Base-by-base conservation (phyloP, 805 yeast genomes). In the Cyberlindnera euphorbiiphila region DNA sequence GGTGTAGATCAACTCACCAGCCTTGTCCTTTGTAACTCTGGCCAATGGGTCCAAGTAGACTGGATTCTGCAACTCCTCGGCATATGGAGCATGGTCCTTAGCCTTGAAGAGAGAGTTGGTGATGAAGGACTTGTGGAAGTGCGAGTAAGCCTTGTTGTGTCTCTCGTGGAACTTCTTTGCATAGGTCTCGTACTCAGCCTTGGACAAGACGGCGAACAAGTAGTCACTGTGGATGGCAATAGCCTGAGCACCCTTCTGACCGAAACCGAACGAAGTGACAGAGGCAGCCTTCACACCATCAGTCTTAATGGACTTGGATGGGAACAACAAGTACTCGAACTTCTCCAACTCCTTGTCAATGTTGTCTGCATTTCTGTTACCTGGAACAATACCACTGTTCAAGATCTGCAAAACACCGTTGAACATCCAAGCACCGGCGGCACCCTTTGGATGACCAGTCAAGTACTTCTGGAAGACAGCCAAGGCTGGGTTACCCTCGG, bases 341-440 rank as follows among this genome's bases (percentile, higher is more conserved):
- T 86, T 76, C 68, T 87, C 87, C 61, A 93, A 72, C 16, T 72
- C 60, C 57, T 78, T 72, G 67, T 93, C 99, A 54, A 93, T 78
- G 61, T 93, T 93, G 66, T 93, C 99, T 49, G 98, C 98, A 59
- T 93, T 94, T 68, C 97, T 80, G 76, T 93, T 93, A 65, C 99
- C 99, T 53, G 98, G 98, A 53, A 93, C 95, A 56, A 89, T 59
- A 66, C 98, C 98, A 56, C 85, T 65, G 70, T 86, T 84, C 63
- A 93, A 72, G 52, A 89, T 81, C 72, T 93, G 99, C 52, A 93
- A 70, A 41, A 87, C 96, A 68, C 99, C 99, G 66, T 93, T 94
- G 76, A 93, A 70, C 98, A 93, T 93, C 98, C 98, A 93, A 42
- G 99, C 98, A 76, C 97, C 99, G 41, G 99, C 99, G 56, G 98